Conservation (phyloP, 495 filamentous ascomycete species). For the Hyaloscypha variabilis region DNA sequence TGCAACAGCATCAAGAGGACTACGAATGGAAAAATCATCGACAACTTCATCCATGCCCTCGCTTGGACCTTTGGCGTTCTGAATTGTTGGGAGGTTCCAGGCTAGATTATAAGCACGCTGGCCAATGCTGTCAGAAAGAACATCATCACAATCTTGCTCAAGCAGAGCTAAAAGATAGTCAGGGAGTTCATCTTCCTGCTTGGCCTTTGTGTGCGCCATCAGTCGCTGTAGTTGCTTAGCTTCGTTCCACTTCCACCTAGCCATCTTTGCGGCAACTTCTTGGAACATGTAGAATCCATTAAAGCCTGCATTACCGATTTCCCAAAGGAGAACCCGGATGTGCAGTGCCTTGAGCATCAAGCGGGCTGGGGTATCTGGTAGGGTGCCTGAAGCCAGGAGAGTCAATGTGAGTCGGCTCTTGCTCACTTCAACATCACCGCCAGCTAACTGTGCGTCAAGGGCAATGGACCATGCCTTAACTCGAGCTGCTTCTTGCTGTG, state of each 20-base stretch:
- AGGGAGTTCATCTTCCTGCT: constrained; percentile 66
- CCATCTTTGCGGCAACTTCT: constrained; percentile 65
- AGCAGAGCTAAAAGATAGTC: constrained; percentile 74
- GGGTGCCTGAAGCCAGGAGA: constrained; percentile 83
- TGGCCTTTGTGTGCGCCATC: constrained; percentile 53
- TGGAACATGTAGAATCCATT: constrained; percentile 63
- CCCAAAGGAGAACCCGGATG: constrained; percentile 84
- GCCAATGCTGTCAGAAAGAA: constrained; percentile 74
- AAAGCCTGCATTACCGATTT: constrained; percentile 65
- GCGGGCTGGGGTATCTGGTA: constrained; percentile 80
- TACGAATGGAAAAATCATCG: constrained; percentile 83
- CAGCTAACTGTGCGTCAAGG: constrained; percentile 92
- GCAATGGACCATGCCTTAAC: constrained; percentile 95
- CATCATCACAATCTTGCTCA: constrained; percentile 75
- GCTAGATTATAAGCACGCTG: constrained; percentile 90
- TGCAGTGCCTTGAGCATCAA: constrained; percentile 94
- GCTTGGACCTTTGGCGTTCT: constrained; percentile 60
- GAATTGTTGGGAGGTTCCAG: constrained; percentile 77
- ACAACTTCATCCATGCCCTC: constrained; percentile 83
- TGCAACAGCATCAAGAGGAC: constrained; percentile 85
- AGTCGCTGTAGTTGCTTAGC: constrained; percentile 67
- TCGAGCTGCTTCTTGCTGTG: constrained; percentile 83
- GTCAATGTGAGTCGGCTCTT: constrained; percentile 85
- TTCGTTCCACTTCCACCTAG: constrained; percentile 77
- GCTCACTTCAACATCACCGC: constrained; percentile 88